Evolutionary conservation across 75 land plant genomes (phyloP), one percentile per base, ranked within the genome.

Genomic region (Azolla pinnata): DNA sequence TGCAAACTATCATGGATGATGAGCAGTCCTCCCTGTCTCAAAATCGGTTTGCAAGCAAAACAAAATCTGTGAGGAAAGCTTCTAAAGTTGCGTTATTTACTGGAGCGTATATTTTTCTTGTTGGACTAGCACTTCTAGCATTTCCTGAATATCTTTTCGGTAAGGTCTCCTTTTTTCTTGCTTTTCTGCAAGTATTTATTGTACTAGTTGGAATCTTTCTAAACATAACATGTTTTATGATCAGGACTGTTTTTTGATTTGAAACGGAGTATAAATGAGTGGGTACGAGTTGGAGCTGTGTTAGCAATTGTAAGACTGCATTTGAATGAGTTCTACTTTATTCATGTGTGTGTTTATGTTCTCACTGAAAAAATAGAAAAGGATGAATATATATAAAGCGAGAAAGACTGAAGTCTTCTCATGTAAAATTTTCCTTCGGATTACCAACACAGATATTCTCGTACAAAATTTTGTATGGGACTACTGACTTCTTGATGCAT

Each of bases 281-380:
- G 70, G 70, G 59, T 67, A 24, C 61, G 55, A 29, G 70, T 67
- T 60, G 70, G 63, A 67, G 70, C 70, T 18, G 45, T 67, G 2
- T 31, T 67, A 25, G 70, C 70, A 50, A 54, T 49, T 62, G 70
- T 67, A 67, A 21, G n/a, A n/a, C n/a, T n/a, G n/a, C n/a, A n/a
- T n/a, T n/a, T n/a, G n/a, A n/a, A n/a, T n/a, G n/a, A n/a, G n/a
- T n/a, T 33, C 5, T 28, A 23, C 2, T 54, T 29, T 24, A 24
- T 51, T 51, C 24, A 7, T 28, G 44, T 17, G 44, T 10, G 14
- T 42, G 44, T 17, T 42, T 10, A 17, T 42, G 14, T 42, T 42
- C 10, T 10, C 44, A 42, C 14, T 17, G 17, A 10, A 42, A 10
- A n/a, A n/a, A n/a, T n/a, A 14, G 42, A 38, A 38, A 38, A 38